Base-by-base conservation (phyloP, 805 yeast species). In the Yarrowia hollandica region DNA sequence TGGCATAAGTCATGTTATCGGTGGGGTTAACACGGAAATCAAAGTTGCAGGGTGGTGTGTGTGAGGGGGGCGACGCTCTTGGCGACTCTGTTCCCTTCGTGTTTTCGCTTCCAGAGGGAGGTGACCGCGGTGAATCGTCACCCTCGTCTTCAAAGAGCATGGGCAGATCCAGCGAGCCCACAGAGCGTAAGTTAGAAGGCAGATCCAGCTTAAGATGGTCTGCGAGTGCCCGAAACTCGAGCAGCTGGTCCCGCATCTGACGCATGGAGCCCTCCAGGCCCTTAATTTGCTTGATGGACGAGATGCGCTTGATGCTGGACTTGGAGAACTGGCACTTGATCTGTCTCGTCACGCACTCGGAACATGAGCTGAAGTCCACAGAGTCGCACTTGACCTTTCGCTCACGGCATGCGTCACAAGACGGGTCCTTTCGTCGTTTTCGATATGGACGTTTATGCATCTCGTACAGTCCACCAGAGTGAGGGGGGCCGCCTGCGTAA, bases 361-460 rank as follows among this genome's bases (percentile, higher is more conserved):
- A 64, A 61, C 71, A 68, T 9, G 70, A 62, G n/a, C 67, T 15
- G 15, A 64, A 48, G 42, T 68, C 69, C 7, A 69, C 62, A 16
- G 70, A 69, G 54, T 68, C 71, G 64, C 71, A 68, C 59, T 68
- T 68, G 55, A 68, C 71, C 50, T 68, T 68, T 18, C 71, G 63
- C 46, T 68, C 71, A 21, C 71, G 62, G 42, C 71, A 68, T 28
- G 71, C 68, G 38, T 68, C 71, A 61, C 71, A 68, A 10, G 70
- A 67, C 10, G 71, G 71, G 50, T 67, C 68, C 35, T 68, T 68
- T 14, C 71, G 57, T 25, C 71, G 66, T 41, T 67, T 69, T 12
- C 71, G 64, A 37, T 67, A 65, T 22, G 68, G 65, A 6, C 69
- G 60, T 18, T 64, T 57, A 55, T 52, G 42, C 31, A 28, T 55